These are phyloP conservation scores for Phaeolepiota aurea DNA, from an alignment of 768 basidiomycete species.

Conservation along the genomic window DNA sequence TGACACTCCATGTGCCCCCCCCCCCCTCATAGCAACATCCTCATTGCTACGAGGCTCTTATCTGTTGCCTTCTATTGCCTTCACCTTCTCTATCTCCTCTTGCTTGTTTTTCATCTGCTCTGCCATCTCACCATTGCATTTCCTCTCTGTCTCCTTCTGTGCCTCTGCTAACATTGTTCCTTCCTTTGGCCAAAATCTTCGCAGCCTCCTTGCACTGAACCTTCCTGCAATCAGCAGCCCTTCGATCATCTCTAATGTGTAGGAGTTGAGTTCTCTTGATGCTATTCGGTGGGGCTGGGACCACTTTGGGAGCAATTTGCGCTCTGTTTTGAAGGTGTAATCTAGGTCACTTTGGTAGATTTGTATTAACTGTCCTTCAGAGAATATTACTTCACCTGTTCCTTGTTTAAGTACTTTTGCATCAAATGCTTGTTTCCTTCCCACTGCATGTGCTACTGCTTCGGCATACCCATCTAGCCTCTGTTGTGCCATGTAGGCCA, in stretches of 20 bases:
- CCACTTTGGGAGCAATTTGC: slow-evolving; percentile 9
- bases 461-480: slow-evolving; percentile 18
- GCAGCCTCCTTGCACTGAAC: slow-evolving; percentile 1
- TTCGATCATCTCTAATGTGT: slow-evolving; percentile 8
- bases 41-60: no score
- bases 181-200: background rate
- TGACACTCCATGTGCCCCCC: no score
- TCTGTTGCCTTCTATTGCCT: no score
- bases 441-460: slow-evolving; percentile 12
- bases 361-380: slow-evolving; percentile 10
- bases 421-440: slow-evolving; percentile 18
- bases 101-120: no score
- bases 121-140: no score
- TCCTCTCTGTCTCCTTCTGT: no score
- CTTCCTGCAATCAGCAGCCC: slow-evolving; percentile 1
- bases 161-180: slow-evolving; percentile 1
- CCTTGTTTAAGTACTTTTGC: slow-evolving; percentile 6
- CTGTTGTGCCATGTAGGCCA: slow-evolving; percentile 20
- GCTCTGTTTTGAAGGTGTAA: slow-evolving; percentile 4
- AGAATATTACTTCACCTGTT: slow-evolving; percentile 15
- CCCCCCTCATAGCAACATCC: no score
- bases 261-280: slow-evolving; percentile 9
- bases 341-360: slow-evolving; percentile 7
- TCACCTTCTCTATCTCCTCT: no score
- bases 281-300: slow-evolving; percentile 6